Evolutionary conservation across 129 eudicot genomes (phyloP).

Genomic region (Artemisia argyi): DNA sequence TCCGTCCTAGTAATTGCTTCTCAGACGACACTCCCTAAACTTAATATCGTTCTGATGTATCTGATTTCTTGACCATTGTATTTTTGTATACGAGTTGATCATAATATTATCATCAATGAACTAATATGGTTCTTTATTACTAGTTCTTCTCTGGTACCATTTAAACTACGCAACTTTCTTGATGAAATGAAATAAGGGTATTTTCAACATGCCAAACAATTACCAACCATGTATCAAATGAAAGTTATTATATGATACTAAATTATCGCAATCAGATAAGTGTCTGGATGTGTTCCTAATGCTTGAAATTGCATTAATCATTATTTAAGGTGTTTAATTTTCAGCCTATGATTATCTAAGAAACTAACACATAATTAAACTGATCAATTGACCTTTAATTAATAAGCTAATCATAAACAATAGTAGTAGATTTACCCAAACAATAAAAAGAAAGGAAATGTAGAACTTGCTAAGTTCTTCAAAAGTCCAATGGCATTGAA

Average conservation of each 20-base stretch:
- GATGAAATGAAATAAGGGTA: background rate
- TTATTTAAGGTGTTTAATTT: background rate
- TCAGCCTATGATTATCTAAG: background rate
- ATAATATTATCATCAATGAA: slow-evolving; percentile 10
- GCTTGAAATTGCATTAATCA: background rate
- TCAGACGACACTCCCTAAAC: slow-evolving; percentile 36
- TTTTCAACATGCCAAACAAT: background rate
- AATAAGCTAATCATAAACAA: slow-evolving; percentile 1
- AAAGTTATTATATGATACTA: background rate
- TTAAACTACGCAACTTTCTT: slow-evolving; percentile 16
- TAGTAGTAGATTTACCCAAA: background rate
- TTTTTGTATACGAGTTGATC: slow-evolving; percentile 22
- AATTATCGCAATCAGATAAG: background rate
- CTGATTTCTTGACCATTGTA: slow-evolving; percentile 19
- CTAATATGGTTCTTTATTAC: slow-evolving; percentile 3
- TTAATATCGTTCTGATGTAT: slow-evolving; percentile 13
- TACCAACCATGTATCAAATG: background rate
- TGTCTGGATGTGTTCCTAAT: slow-evolving; percentile 3
- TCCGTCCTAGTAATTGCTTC: slow-evolving; percentile 63
- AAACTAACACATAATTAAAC: background rate
- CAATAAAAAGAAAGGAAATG: slow-evolving; percentile 15
- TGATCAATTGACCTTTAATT: background rate
- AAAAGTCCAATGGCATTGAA: slow-evolving; percentile 87
- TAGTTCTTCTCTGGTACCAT: background rate
- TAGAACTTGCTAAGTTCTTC: slow-evolving; percentile 36